These are phyloP conservation scores for Eutrema heterophyllum DNA, from an alignment of 345 rosid genomes.

Conservation along the genomic window DNA sequence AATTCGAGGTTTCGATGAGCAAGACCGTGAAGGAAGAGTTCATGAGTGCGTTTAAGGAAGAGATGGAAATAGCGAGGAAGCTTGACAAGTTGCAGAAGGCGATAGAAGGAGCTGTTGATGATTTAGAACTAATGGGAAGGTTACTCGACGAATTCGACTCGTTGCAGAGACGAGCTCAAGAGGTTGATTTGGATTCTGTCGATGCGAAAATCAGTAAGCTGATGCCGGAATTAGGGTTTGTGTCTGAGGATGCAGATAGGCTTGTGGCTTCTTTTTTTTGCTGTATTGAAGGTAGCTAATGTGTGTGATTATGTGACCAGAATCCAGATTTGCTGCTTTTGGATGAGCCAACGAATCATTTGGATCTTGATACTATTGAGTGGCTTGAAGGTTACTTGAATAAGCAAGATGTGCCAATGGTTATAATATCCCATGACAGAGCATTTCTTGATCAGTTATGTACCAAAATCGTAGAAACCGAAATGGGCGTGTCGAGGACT, in stretches of 20 bases:
- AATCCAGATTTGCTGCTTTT: slow-evolving; percentile 84
- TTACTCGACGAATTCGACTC: slow-evolving; percentile 83
- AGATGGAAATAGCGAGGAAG: slow-evolving; percentile 58
- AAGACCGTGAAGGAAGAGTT: slow-evolving; percentile 92
- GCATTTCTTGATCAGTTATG: slow-evolving; percentile 95
- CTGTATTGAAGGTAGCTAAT: neutral
- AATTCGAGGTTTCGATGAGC: slow-evolving; percentile 79
- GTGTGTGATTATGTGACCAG: slow-evolving; percentile 32
- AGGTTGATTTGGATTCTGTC: slow-evolving; percentile 54
- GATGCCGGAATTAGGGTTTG: slow-evolving; percentile 83
- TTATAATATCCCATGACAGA: slow-evolving; percentile 87
- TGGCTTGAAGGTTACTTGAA: slow-evolving; percentile 89
- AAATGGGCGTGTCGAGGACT: slow-evolving; percentile 84
- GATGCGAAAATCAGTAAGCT: slow-evolving; percentile 76
- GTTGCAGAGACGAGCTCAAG: slow-evolving; percentile 79
- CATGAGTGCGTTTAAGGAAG: slow-evolving; percentile 67
- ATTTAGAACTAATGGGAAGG: slow-evolving; percentile 89
- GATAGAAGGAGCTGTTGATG: slow-evolving; percentile 63
- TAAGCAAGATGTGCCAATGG: slow-evolving; percentile 91
- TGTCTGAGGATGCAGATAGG: slow-evolving; percentile 66
- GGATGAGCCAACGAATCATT: slow-evolving; percentile 96
- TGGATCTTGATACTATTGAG: slow-evolving; percentile 84
- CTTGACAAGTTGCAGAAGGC: slow-evolving; percentile 75
- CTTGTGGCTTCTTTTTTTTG: slow-evolving; percentile 63
- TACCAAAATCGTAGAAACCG: slow-evolving; percentile 92